These are phyloP conservation scores for Aquilaria agallochum DNA, from an alignment of 441 rosid species.

Conservation along the genomic window DNA sequence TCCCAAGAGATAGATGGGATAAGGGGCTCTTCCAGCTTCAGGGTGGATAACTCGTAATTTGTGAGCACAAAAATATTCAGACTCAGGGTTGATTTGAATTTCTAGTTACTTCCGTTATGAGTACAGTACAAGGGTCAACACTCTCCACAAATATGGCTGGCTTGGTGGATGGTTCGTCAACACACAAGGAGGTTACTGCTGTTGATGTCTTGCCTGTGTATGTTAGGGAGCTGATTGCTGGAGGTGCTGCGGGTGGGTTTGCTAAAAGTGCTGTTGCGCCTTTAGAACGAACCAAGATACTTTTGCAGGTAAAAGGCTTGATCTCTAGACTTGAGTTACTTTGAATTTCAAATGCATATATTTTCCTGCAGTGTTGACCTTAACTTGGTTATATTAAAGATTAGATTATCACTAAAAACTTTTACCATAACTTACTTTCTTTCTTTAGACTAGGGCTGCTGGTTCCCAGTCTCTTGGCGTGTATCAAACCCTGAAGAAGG, in stretches of 20 bases:
- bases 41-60: slow-evolving; percentile 39
- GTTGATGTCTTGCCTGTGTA: slow-evolving; percentile 72
- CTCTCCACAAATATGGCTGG: slow-evolving; percentile 56
- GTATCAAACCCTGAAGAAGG: slow-evolving; percentile 62
- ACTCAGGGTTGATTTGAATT: slow-evolving; percentile 9
- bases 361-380: neutral
- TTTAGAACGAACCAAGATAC: slow-evolving; percentile 84
- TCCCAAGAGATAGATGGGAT: slow-evolving; percentile 89
- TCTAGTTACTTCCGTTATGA: slow-evolving; percentile 31
- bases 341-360: neutral
- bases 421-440: neutral
- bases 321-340: neutral
- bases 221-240: slow-evolving; percentile 89
- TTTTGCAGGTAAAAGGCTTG: slow-evolving; percentile 63
- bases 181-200: slow-evolving; percentile 28
- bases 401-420: neutral
- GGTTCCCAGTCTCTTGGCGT: slow-evolving; percentile 84
- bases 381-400: neutral
- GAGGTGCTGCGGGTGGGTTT: slow-evolving; percentile 95
- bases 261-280: slow-evolving; percentile 97
- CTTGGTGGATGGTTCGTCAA: slow-evolving; percentile 54
- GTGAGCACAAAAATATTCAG: slow-evolving; percentile 1
- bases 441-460: slow-evolving; percentile 71
- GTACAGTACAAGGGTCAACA: slow-evolving; percentile 69
- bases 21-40: slow-evolving; percentile 54